Base-by-base conservation (phyloP, 176 grass and related monocot species). In the Luzula sylvatica region DNA sequence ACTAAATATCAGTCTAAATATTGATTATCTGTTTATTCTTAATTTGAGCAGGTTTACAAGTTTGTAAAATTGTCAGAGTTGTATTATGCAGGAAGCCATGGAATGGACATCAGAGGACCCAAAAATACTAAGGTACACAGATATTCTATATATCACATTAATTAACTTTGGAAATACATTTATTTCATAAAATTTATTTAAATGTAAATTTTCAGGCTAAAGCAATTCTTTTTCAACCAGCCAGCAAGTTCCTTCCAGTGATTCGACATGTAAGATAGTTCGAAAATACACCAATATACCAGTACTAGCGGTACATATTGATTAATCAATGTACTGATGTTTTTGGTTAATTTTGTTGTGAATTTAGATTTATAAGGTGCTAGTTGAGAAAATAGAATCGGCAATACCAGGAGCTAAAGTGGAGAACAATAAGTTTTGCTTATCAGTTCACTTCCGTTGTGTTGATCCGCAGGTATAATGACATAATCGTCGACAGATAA, bases 11-110 rank as follows among this genome's bases (percentile, higher is more conserved):
- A n/a, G n/a, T n/a, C n/a, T n/a, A n/a, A n/a, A n/a, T n/a, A n/a
- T n/a, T n/a, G n/a, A n/a, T n/a, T n/a, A n/a, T 15, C 19, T 65
- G 41, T 65, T 50, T 50, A 6, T 26, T 28, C 23, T 8, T 49
- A 15, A 38, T 5, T 44, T 46, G 52, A 44, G 2, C 44, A 90
- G 86, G 80, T 90, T 53, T 77, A 76, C 9, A 53, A 38, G 26
- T 90, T 90, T 41, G 86, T 90, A 57, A 13, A 68, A 24, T 53
- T 90, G n/a, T 25, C 24, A 22, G 80, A 90, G 55, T 58, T 90
- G 35, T 90, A 84, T 75, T 90, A 90, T 61, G 86, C 86, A 26
- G 86, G 86, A 12, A 90, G 86, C 80, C 86, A 90, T 48, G 86
- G 86, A 44, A 90, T 90, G 86, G 86, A 90, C 86, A 90, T 90